Percentiles rank a stretch among this genome's conserved stretches.
Conservation (phyloP, 805 yeast genomes). For the Yamadazyma takamatsuzukensis region DNA sequence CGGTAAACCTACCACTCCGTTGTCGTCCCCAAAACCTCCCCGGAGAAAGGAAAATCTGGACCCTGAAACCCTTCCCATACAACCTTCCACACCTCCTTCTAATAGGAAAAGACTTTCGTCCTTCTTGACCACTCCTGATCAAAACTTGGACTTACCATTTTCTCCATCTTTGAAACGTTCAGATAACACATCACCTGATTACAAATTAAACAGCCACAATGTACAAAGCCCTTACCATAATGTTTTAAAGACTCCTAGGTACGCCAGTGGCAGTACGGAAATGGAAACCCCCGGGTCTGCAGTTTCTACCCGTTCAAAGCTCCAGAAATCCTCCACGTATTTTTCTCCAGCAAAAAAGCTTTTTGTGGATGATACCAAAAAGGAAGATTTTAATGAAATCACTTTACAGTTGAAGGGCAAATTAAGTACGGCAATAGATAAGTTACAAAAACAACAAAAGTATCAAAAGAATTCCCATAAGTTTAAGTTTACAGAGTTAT, state of each 20-base stretch:
- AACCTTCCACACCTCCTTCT: constrained; percentile 30
- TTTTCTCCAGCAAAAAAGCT: constrained; percentile 37
- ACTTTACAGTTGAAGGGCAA: constrained; percentile 34
- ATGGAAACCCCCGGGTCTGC: constrained; percentile 15
- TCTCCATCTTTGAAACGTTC: constrained; percentile 38
- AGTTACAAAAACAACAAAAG: constrained; percentile 27
- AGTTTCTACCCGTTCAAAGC: constrained; percentile 21
- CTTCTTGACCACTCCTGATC: constrained; percentile 37
- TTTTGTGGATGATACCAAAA: constrained; percentile 25
- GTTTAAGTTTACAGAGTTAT: constrained; percentile 29
- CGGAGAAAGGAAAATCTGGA: constrained; percentile 10
- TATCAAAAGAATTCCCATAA: constrained; percentile 17
- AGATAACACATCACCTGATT: constrained; percentile 35
- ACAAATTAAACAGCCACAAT: constrained; percentile 20
- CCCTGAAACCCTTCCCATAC: constrained; percentile 12
- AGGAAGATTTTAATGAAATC: constrained; percentile 36
- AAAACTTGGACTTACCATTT: constrained; percentile 28
- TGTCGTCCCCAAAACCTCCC: constrained; percentile 29
- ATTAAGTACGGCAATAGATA: constrained; percentile 38
- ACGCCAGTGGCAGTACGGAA: constrained; percentile 28
- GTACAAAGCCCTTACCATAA: constrained; percentile 22
- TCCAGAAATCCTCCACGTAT: constrained; percentile 37
- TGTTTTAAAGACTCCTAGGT: constrained; percentile 31
- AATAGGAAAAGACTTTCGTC: constrained; percentile 24
- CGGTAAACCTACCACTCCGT: constrained; percentile 32